Base-by-base conservation (phyloP, 257 asterid species). In the Ehretia macrophylla region DNA sequence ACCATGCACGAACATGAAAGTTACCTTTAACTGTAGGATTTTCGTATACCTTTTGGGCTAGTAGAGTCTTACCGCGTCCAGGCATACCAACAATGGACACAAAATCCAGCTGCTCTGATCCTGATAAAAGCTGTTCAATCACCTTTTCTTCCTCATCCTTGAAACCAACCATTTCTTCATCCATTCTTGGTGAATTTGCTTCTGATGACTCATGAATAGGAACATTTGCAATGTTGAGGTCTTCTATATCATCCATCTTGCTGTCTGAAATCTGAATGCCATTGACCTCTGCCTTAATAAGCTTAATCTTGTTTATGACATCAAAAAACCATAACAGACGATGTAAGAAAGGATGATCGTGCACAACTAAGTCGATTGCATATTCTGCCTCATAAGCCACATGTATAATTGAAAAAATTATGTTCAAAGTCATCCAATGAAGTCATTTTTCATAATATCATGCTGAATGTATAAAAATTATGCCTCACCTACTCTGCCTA, bases 1-100 rank as follows among this genome's bases (percentile, higher is more conserved):
- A 51, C 72, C 21, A 58, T 1, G 66, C 66, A 5, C 51, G 5
- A 46, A 62, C 40, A 0, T 67, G n/a, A 8, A 67, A 67, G 20
- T 67, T 17, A 4, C 0, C 5, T 17, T 5, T 46, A 8, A 67
- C 13, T 6, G 1, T n/a, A 18, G 40, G 40, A 52, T 59, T 13
- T 40, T 51, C 22, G n/a, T 27, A 67, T 3, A 40, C 66, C 38
- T 59, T 67, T 23, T 20, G 39, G 4, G 66, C 66, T 6, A 59
- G 49, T 16, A 62, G 45, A 17, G 62, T 60, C 45, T 60, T 54
- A 12, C 72, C 72, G 17, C 58, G 48, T 6, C 75, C 65, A 13
- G 75, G 51, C 66, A 63, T 69, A 13, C 75, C 66, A 10, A 45
- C 58, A 8, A 69, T 69, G 16, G 66, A 23, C 14, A 69, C 55